These are phyloP conservation scores for Ustilago nuda DNA, from an alignment of 1,284 basidiomycete species.

Conservation along the genomic window DNA sequence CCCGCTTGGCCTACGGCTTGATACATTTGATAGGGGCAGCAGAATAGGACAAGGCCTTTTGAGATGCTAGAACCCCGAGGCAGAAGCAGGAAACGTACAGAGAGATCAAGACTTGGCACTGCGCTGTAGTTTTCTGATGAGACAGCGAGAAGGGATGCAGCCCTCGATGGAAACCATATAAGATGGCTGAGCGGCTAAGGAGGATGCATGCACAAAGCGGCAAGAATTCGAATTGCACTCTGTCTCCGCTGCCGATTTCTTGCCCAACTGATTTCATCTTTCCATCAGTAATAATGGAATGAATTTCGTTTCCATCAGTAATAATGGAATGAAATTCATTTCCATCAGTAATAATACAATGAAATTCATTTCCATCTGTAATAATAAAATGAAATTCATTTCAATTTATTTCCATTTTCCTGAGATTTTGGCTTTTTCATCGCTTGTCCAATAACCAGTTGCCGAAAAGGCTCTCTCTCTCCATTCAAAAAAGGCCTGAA, in stretches of 20 bases:
- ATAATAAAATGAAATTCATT: too few species aligned
- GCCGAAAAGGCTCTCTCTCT: background rate
- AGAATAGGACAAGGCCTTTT: background rate
- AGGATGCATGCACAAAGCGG: conserved; percentile 1
- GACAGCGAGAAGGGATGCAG: conserved; percentile 15
- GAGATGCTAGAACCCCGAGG: conserved; percentile 24
- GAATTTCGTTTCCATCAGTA: too few species aligned
- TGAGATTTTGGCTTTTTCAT: background rate
- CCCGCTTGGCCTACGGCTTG: background rate
- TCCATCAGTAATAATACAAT: too few species aligned
- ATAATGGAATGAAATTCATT: too few species aligned
- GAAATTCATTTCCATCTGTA: too few species aligned
- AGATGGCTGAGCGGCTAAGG: conserved; percentile 2
- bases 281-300: too few species aligned
- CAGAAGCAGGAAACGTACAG: conserved; percentile 8
- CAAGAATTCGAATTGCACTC: conserved; percentile 23
- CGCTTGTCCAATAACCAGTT: background rate
- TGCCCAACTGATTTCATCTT: background rate
- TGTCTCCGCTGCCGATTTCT: background rate
- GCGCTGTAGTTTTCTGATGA: conserved; percentile 4
- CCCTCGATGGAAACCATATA: conserved; percentile 9
- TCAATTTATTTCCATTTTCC: background rate
- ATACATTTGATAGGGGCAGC: conserved; percentile 2
- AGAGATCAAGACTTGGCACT: background rate
- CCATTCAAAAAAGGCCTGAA: background rate